These are phyloP conservation scores for Glomus cerebriforme DNA, from an alignment of 192 early-diverging fungal genomes.

Conservation along the genomic window DNA sequence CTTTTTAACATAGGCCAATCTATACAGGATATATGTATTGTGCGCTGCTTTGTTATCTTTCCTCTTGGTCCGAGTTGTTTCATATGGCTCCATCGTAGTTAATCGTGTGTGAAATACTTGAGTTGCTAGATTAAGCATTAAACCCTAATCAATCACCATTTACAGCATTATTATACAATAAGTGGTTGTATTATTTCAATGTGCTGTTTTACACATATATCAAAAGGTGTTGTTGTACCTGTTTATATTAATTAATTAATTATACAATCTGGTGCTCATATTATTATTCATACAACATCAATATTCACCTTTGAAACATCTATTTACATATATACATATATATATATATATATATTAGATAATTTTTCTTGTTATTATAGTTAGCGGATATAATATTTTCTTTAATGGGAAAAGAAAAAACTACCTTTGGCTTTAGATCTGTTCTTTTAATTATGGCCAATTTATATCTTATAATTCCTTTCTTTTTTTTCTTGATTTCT, in stretches of 20 bases:
- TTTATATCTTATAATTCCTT: neutral
- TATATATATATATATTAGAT: neutral
- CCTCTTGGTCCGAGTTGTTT: neutral
- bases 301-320: neutral
- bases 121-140: neutral
- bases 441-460: neutral
- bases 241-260: neutral
- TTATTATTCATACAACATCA: neutral
- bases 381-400: neutral
- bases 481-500: neutral
- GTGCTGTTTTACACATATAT: neutral
- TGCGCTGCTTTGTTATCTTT: neutral
- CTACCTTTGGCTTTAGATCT: neutral
- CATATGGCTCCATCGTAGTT: neutral
- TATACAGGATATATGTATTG: neutral
- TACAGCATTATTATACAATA: neutral
- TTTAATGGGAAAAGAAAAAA: neutral
- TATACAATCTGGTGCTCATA: neutral
- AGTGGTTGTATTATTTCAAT: neutral
- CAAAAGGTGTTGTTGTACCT: neutral
- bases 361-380: neutral
- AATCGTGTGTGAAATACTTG: neutral
- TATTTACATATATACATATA: neutral
- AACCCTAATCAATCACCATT: neutral
- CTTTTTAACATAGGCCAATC: neutral